Base-by-base conservation (phyloP, 2,329 filamentous ascomycete genomes). In the Trichoderma oligosporum region DNA sequence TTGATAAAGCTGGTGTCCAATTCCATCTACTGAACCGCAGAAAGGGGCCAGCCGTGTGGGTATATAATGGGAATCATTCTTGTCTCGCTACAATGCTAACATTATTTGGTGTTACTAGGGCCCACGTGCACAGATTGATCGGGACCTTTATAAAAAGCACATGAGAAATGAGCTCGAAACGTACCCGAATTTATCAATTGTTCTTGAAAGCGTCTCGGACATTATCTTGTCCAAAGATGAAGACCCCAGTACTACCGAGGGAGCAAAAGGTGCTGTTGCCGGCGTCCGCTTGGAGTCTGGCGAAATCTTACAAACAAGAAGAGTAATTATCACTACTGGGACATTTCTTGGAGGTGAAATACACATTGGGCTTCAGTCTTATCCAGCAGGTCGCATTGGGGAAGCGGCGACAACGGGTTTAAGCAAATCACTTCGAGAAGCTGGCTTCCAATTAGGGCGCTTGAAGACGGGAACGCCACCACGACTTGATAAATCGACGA, bases 341-440 rank as follows among this genome's bases (percentile, higher is more conserved):
- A 99, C 94, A 0, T 99, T 99, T 68, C 74, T 99, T 4, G 88
- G 93, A 9, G 94, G 92, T 16, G 94, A 99, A 72, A 99, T 99
- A 61, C 94, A 99, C 66, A 95, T 99, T 61, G 94, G 91, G 0
- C 76, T 97, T 7, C 82, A 96, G 53, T 82, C 81, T 3, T 96
- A 84, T 68, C 92, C 94, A 0, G 89, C 94, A 0, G 94, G 94
- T 1, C 85, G 94, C 7, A 91, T 99, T 78, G 94, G 93, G 9
- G 94, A 99, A 74, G 89, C 89, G 20, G 92, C 94, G 0, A 97
- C 94, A 0, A 91, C 91, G 67, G 93, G 93, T 0, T 75, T 99
- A 56, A 97, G 92, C 78, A 94, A 92, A 69, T 97, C 92, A 4
- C 77, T 99, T 39, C 83, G 82, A 60, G 88, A 93, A 52, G 92